phyloP scores from a whole-genome alignment of 1,139 yeast genomes.

The Kazachstania sp. region DNA sequence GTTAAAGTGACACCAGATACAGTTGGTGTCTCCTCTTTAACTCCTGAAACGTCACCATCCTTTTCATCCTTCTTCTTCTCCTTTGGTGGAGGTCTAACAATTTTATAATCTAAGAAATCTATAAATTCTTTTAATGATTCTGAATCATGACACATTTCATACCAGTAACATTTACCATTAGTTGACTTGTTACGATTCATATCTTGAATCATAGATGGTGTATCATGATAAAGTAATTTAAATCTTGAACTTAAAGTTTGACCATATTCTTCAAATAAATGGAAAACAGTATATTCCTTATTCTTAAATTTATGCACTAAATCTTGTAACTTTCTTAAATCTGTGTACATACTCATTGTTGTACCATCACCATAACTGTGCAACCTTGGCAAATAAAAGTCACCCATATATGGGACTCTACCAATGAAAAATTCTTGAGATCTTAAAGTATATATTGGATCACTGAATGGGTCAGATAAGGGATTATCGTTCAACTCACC shows the following conservation, averaged over 20 bases:
- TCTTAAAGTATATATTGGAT: constrained; percentile 27
- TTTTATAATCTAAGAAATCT: constrained; percentile 23
- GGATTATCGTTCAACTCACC: constrained; percentile 28
- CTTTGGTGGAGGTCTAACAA: constrained; percentile 11
- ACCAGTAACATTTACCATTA: constrained; percentile 24
- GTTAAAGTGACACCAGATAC: not conserved
- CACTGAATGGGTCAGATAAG: constrained; percentile 24
- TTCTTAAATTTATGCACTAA: constrained; percentile 19
- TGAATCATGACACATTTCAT: constrained; percentile 28
- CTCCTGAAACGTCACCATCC: not conserved
- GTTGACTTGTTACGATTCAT: constrained; percentile 12
- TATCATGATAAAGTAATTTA: constrained; percentile 27
- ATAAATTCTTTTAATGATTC: constrained; percentile 23
- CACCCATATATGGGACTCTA: constrained; percentile 30
- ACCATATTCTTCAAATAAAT: constrained; percentile 27
- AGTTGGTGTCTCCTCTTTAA: not conserved
- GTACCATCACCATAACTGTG: constrained; percentile 23
- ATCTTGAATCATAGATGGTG: constrained; percentile 25
- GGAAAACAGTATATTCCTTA: constrained; percentile 20
- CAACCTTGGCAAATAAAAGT: constrained; percentile 28
- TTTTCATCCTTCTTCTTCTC: constrained; percentile 4
- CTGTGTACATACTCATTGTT: constrained; percentile 21
- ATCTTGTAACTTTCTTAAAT: constrained; percentile 17
- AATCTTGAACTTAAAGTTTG: constrained; percentile 26
- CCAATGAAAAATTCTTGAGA: constrained; percentile 29